Base-by-base conservation (phyloP, 208 protist genomes). In the Wallacemonas rigidus region DNA sequence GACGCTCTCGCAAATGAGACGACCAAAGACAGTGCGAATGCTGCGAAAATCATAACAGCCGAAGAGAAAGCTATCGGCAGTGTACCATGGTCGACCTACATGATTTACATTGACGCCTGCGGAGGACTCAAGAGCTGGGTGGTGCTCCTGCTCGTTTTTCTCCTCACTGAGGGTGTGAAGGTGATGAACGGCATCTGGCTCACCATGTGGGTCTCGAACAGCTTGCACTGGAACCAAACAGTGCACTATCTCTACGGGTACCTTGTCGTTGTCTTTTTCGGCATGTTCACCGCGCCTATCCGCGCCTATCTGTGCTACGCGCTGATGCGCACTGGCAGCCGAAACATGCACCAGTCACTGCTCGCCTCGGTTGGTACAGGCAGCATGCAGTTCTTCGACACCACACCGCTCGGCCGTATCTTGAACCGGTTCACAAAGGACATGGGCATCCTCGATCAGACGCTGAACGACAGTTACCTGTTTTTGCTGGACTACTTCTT, bases 401-500 rank as follows among this genome's bases (percentile, higher is more conserved):
- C 83, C 1, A 99, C 93, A 2, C 98, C 97, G 0, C 12, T 93
- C 1, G 98, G 98, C 3, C 88, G 98, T 35, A 88, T 99, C 36
- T 48, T 99, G 11, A 99, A 98, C 71, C 87, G 98, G 15, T 99
- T 99, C 77, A 89, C 83, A 14, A 93, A 92, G 48, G 98, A 99
- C 65, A 86, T 97, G 11, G 75, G 79, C 50, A 79, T 61, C 5
- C 69, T 98, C 39, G 95, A 98, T 76, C 67, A 74, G 39, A 71
- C 62, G 45, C 75, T 97, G 40, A 83, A 75, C 45, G 55, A 76
- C 38, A 85, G 78, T 45, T 68, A 92, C 38, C 79, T 93, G 4
- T 89, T 89, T 69, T 48, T 89, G 40, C 72, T 94, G 51, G 47
- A 89, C 48, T 90, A 78, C 57, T 80, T 85, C 45, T 74, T 94